These are phyloP conservation scores for Claviceps maximensis DNA, from an alignment of 2,329 filamentous ascomycete genomes.

Conservation along the genomic window DNA sequence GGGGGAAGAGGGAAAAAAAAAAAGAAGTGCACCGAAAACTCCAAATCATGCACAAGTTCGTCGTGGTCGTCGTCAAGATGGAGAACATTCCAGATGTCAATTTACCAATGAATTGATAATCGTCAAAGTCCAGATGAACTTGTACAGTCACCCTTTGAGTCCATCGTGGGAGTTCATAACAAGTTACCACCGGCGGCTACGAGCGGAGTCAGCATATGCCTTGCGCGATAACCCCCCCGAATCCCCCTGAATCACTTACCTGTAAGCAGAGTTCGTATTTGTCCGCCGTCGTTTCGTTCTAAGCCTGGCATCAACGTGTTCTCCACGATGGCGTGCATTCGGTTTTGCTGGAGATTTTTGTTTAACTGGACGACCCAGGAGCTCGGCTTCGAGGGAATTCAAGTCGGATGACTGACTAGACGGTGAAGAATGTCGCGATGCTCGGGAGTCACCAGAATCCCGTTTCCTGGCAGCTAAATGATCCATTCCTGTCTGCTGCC, in stretches of 20 bases:
- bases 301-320: conserved; percentile 6
- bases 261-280: conserved; percentile 25
- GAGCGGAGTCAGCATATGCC: conserved; percentile 3
- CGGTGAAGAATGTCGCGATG: conserved; percentile 17
- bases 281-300: conserved; percentile 20
- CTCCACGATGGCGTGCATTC: conserved; percentile 10
- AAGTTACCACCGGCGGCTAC: conserved; percentile 23
- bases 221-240: background rate
- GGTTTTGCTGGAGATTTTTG: conserved; percentile 16
- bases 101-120: background rate
- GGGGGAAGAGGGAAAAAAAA: too few species aligned
- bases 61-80: conserved; percentile 4
- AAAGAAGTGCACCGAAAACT: background rate
- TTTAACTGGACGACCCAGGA: conserved; percentile 21
- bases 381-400: conserved; percentile 25
- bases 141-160: background rate
- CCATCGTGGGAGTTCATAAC: background rate
- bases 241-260: conserved; percentile 13
- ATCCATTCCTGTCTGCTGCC: background rate
- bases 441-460: conserved; percentile 12
- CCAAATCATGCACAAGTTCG: conserved; percentile 2
- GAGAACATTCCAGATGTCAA: background rate
- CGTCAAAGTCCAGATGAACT: background rate
- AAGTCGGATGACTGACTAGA: conserved; percentile 23
- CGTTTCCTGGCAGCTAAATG: conserved; percentile 4